Evolutionary conservation across 169 alveolate species (phyloP).

Genomic region (Plasmodium berghei): DNA sequence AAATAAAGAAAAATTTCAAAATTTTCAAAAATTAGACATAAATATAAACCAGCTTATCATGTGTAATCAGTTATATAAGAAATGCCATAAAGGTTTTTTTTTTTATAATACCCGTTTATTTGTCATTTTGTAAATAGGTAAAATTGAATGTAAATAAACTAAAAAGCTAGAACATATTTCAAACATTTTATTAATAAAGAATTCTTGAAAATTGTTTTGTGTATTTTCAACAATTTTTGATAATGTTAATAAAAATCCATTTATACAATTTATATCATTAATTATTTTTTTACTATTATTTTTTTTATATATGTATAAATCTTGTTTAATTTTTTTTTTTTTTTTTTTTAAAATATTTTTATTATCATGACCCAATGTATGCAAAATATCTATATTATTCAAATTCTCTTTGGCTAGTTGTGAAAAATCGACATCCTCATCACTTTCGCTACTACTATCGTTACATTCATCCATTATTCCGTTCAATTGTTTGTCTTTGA

Average conservation of each 20-base stretch:
- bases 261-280: constrained; percentile 47
- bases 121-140: constrained; percentile 66
- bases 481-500: not conserved
- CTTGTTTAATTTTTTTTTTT: constrained; percentile 18
- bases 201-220: constrained; percentile 41
- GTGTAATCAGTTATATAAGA: not conserved
- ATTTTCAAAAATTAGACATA: not conserved
- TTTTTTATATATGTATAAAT: constrained; percentile 44
- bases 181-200: constrained; percentile 68
- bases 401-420: not conserved
- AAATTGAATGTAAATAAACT: constrained; percentile 62
- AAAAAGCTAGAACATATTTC: constrained; percentile 71
- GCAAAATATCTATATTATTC: not conserved
- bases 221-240: constrained; percentile 46
- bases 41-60: not conserved
- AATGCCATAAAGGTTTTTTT: too few species aligned
- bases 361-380: constrained; percentile 25
- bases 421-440: not conserved
- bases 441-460: not conserved
- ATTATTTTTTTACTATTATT: constrained; percentile 31
- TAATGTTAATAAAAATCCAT: constrained; percentile 54
- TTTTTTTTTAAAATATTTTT: constrained; percentile 31
- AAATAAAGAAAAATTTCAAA: not conserved
- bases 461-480: not conserved
- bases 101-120: constrained; percentile 44